phyloP scores from a whole-genome alignment of 1,139 yeast genomes.

The Pneumocystis wakefieldiae region DNA sequence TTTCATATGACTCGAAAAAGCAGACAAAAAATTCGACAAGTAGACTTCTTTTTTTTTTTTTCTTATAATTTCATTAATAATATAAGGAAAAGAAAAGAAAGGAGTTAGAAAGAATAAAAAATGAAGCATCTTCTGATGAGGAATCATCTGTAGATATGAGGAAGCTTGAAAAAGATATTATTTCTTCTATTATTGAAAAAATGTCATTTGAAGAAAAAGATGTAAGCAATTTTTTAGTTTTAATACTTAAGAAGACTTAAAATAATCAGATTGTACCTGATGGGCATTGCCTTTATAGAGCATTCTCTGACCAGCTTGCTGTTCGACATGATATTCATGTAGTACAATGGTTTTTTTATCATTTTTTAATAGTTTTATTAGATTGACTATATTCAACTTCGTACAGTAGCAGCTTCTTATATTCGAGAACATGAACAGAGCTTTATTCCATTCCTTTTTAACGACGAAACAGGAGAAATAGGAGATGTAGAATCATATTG shows the following conservation, averaged over 20 bases:
- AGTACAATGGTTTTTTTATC: constrained; percentile 27
- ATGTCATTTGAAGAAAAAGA: neutral
- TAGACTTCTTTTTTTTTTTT: neutral
- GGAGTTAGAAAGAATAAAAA: neutral
- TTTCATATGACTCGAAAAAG: neutral
- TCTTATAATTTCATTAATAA: neutral
- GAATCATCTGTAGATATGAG: neutral
- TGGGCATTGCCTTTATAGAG: constrained; percentile 86
- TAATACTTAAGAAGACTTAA: neutral
- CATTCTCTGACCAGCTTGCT: constrained; percentile 62
- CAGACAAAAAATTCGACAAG: neutral
- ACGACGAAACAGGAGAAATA: constrained; percentile 45
- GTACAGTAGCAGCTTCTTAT: constrained; percentile 51
- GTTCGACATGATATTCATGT: constrained; percentile 33
- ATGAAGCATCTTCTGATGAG: neutral
- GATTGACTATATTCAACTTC: constrained; percentile 26
- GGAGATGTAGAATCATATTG: constrained; percentile 59
- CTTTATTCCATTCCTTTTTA: constrained; percentile 68
- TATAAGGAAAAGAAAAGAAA: neutral
- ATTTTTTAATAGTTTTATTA: neutral
- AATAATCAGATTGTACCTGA: constrained; percentile 49
- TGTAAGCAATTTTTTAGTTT: neutral
- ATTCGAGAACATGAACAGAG: constrained; percentile 51
- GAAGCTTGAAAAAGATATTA: neutral
- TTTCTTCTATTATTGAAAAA: neutral